Base-by-base conservation (phyloP, 1,139 yeast species). In the Blastobotrys capitulatus region DNA sequence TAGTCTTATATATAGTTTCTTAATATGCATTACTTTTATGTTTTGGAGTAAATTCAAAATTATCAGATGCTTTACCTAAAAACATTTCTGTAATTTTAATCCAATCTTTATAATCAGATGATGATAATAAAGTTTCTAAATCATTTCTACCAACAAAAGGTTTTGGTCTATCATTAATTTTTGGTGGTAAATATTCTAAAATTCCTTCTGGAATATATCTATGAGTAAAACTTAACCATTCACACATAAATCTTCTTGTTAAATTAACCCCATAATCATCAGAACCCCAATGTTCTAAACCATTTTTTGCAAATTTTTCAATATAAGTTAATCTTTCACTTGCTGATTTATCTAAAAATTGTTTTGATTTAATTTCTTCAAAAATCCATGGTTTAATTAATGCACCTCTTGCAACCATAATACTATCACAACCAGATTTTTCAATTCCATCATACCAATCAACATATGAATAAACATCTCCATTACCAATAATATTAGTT, bases 331-430 rank as follows among this genome's bases (percentile, higher is more conserved):
- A 76, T 67, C 99, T 79, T 68, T 92, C 97, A 36, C 82, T 73
- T n/a, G 96, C 83, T 2, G 88, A 75, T 69, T 92, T 94, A 68
- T 92, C 99, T 56, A 92, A 69, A 64, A 89, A 84, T 67, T 92
- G 97, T 61, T 82, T 81, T 8, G 94, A 76, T 51, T 90, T 94
- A 48, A 94, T 80, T 69, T 92, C 99, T 71, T 94, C 97, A 61
- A 92, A 92, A 45, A 92, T 87, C 99, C 99, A 92, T 43, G 99
- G 99, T 69, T 94, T 92, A 66, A 94, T 90, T 57, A 92, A 78
- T 0, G 97, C 97, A 49, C 97, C 98, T 60, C 99, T 79, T 1
- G 98, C 98, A 49, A 94, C 90, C 97, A 94, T 92, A 20, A 89
- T 95, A 35, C 94, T 82, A 68, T 94, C 98, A 49, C 90, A 82